These are phyloP conservation scores for Polychytrium aggregatum DNA, from an alignment of 192 early-diverging fungal species.

Conservation along the genomic window DNA sequence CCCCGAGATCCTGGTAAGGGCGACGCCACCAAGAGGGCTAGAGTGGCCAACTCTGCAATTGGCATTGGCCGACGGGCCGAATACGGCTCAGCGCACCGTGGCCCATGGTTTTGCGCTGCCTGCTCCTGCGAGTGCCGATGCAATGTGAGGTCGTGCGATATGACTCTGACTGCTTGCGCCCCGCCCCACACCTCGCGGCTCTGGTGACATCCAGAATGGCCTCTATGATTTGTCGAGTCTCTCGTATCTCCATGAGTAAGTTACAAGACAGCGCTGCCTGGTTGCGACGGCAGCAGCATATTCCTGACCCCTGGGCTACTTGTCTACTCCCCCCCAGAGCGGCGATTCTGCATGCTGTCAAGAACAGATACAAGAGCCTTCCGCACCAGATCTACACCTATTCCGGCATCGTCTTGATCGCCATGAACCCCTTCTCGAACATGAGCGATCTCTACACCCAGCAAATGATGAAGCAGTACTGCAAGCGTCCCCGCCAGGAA, in stretches of 20 bases:
- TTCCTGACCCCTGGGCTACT: background rate
- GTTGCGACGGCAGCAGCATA: conserved; percentile 19
- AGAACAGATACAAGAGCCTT: conserved; percentile 71
- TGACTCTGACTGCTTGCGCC: too few species aligned
- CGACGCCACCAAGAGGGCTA: too few species aligned
- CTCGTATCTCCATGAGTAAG: conserved; percentile 89
- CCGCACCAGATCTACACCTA: conserved; percentile 98
- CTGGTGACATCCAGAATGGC: conserved; percentile 60
- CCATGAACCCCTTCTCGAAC: conserved; percentile 87
- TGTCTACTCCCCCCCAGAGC: conserved; percentile 15
- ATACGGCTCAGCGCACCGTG: too few species aligned
- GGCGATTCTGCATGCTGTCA: conserved; percentile 87
- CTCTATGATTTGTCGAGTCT: conserved; percentile 86
- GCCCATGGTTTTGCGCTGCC: too few species aligned
- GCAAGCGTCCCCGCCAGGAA: conserved; percentile 83
- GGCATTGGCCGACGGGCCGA: too few species aligned
- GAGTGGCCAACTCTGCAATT: too few species aligned
- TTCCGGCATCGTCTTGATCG: conserved; percentile 96
- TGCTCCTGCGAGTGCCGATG: too few species aligned
- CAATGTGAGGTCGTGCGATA: too few species aligned
- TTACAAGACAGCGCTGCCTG: too few species aligned
- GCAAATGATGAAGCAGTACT: conserved; percentile 86
- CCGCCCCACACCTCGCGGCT: too few species aligned
- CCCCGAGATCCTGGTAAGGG: too few species aligned
- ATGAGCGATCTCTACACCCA: conserved; percentile 79